Evolutionary conservation across 2,329 filamentous ascomycete genomes (phyloP), one percentile per base, ranked within the genome.

Genomic region (Aspergillus clavatus): DNA sequence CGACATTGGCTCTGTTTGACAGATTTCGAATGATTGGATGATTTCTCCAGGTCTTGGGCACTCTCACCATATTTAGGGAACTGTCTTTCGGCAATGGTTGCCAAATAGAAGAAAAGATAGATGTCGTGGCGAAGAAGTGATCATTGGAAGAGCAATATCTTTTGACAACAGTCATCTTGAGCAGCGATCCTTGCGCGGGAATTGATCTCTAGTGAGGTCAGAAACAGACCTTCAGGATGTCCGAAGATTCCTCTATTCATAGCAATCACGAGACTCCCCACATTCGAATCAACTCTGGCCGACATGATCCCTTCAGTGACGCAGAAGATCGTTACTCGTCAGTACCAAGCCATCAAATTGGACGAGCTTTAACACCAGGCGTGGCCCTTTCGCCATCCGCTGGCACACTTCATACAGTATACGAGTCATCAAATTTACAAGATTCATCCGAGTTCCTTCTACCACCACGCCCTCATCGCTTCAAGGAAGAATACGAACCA

Each of bases 261-360:
- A 51, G 26, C 37, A 50, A 29, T 48, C 57, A 41, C 39, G 53
- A 48, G 37, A 65, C 76, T 50, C 80, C 81, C 53, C 81, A 84
- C 53, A 79, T 85, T 47, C 79, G 80, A 46, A 73, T 85, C 52
- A 84, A 84, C 59, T 83, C 80, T 21, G 80, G 76, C 37, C 74
- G 71, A 52, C 73, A 78, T 52, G 74, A 83, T 57, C 66, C 75
- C 24, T 68, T 73, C 50, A 67, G 63, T 47, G 65, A 68, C 52
- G 55, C 67, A 6, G 50, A 59, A 11, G 66, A 60, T 53, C 52
- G 54, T 37, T 60, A 55, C 38, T 53, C 50, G 29, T 53, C 57
- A 3, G 35, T 54, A 36, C 37, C 21, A 33, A 49, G n/a, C 43
- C 51, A 10, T 47, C 51, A 22, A 1, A 40, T 50, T 12, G 51